Base-by-base conservation (phyloP, 768 basidiomycete species). In the Dictyophora rubrovolvata region DNA sequence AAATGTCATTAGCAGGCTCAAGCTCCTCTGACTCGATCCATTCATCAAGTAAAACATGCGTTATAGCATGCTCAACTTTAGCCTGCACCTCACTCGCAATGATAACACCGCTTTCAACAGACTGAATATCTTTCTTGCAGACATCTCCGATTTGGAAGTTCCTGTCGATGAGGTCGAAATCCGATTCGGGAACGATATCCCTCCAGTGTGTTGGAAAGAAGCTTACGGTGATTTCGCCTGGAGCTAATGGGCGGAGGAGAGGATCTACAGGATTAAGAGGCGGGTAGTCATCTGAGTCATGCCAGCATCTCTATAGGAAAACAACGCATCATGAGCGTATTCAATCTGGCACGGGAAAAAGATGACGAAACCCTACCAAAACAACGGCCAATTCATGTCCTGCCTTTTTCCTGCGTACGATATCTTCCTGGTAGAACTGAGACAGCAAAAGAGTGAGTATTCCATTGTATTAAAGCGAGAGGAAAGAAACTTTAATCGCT, bases 181-280 rank as follows among this genome's bases (percentile, higher is more conserved):
- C 76, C 14, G 81, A 78, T 68, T 92, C 89, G 3, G 73, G 75
- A 16, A 89, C 75, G 62, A 94, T 91, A 65, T 86, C 82, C 60
- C 86, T 81, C 56, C 70, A 66, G 47, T 71, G 79, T 63, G 66
- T 75, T 0, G 77, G 73, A 36, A 83, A 74, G 69, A 86, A 89
- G 18, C 85, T 83, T 42, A 93, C 82, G 52, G 87, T 89, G 48
- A 93, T 85, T 76, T 93, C 91, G 46, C 91, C 91, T 55, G 79
- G 83, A 55, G 77, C 66, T 20, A 93, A 78, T 10, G 84, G 83
- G 50, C 90, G 78, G 78, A 89, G 82, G 55, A 92, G 75, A 12
- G 88, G 86, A 70, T 92, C 87, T 47, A 74, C 64, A 57, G 42
- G 42, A 42, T 42, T 12, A 2, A 75, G 72, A 0, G 71, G 70